Conservation (phyloP, 1,284 basidiomycete species). For the Ustilago loliicola region DNA sequence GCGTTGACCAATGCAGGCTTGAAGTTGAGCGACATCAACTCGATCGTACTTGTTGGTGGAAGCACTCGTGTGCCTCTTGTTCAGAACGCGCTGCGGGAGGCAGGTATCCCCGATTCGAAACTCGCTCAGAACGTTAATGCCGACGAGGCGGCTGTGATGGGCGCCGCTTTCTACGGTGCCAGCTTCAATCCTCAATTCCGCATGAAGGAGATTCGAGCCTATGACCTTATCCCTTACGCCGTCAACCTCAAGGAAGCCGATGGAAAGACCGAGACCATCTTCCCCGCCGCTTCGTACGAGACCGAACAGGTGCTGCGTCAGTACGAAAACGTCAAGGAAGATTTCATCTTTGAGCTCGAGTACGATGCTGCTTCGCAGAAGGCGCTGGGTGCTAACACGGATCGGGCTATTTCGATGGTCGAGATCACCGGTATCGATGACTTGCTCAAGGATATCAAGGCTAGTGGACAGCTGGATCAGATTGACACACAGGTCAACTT, state of each 20-base stretch:
- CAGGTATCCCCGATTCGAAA: slow-evolving; percentile 65
- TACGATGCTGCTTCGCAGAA: slow-evolving; percentile 48
- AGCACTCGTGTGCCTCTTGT: slow-evolving; percentile 91
- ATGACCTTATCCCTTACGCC: slow-evolving; percentile 74
- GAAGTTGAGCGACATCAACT: slow-evolving; percentile 80
- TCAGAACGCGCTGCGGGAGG: slow-evolving; percentile 74
- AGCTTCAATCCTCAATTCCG: slow-evolving; percentile 90
- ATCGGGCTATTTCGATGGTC: slow-evolving; percentile 50
- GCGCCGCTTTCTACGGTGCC: slow-evolving; percentile 91
- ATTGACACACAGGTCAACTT: slow-evolving; percentile 66
- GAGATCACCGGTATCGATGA: slow-evolving; percentile 59
- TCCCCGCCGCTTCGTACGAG: slow-evolving; percentile 57
- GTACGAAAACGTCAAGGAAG: slow-evolving; percentile 54
- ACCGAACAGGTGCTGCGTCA: slow-evolving; percentile 37
- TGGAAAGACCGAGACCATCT: slow-evolving; percentile 55
- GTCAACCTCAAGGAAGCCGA: slow-evolving; percentile 56
- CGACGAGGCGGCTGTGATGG: slow-evolving; percentile 94
- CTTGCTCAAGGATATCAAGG: slow-evolving; percentile 56
- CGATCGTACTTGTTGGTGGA: slow-evolving; percentile 92
- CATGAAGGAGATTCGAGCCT: slow-evolving; percentile 91
- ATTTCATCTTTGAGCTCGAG: slow-evolving; percentile 61
- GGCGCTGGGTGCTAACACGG: slow-evolving; percentile 34
- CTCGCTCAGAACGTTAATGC: slow-evolving; percentile 87
- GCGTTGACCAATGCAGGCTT: slow-evolving; percentile 81
- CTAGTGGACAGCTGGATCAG: slow-evolving; percentile 53